Base-by-base conservation (phyloP, 371 early-diverging fungal genomes). In the Zychaea mexicana region DNA sequence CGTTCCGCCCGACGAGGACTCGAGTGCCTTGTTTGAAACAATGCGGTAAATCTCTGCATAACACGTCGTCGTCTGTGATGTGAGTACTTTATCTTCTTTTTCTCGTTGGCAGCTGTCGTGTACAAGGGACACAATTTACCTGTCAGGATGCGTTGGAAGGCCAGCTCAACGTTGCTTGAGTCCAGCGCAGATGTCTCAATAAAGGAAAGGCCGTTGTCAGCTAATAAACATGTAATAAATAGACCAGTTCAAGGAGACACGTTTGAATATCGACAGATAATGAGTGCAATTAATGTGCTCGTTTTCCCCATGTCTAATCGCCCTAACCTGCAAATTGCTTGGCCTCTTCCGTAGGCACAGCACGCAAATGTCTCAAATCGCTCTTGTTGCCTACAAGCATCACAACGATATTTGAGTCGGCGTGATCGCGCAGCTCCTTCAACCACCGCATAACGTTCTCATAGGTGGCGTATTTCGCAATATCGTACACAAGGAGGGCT, bases 301-400 rank as follows among this genome's bases (percentile, higher is more conserved):
- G n/a, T n/a, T n/a, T n/a, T n/a, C n/a, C n/a, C n/a, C n/a, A n/a
- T n/a, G n/a, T n/a, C n/a, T n/a, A 39, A 39, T 39, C 10, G n/a
- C 10, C 3, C 68, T 68, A 85, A 92, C 94, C 82, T 4, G 99
- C 97, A 84, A 93, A 96, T 70, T 93, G 92, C 83, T 95, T 94
- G 28, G 97, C 99, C 69, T 97, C 96, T 36, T 97, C 97, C 4
- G 96, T 96, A 10, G 96, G 92, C 7, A 99, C 99, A 12, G 97
- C 97, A 56, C 99, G 85, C 64, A 98, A 72, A 70, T 96, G 95
- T 70, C 95, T 85, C 85, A 99, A 83, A 92, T 99, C 99, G 73
- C 92, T 93, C 92, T 99, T 99, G 88, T 99, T 99, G 62, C 99
- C 99, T 45, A 99, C 96, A 49, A 99, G 85, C 94, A 99, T 96